phyloP scores from a whole-genome alignment of 78 protist genomes.

The Dictyostelium brefeldianum region DNA sequence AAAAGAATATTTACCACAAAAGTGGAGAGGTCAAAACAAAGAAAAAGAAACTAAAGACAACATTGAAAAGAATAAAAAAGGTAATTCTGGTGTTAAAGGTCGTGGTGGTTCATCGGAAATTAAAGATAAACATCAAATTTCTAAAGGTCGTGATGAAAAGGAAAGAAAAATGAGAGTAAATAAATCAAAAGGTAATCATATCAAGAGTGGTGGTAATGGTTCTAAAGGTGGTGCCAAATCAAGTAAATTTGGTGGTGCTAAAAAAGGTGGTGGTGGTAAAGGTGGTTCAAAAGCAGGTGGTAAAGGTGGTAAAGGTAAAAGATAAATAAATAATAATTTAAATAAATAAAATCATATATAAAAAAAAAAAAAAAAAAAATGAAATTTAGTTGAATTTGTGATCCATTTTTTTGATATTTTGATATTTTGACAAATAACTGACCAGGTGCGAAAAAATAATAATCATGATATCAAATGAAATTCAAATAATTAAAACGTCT shows the following conservation, averaged over 20 bases:
- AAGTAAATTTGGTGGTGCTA: background rate
- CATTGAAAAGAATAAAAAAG: background rate
- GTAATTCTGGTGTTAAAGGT: conserved; percentile 10
- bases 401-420: no score
- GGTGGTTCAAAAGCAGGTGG: background rate
- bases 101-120: background rate
- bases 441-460: no score
- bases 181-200: conserved; percentile 35
- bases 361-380: background rate
- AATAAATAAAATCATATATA: background rate
- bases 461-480: no score
- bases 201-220: background rate
- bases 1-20: conserved; percentile 40
- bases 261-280: background rate
- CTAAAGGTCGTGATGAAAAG: conserved; percentile 25
- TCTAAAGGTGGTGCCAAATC: background rate
- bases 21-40: conserved; percentile 70
- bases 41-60: conserved; percentile 26
- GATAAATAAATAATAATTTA: background rate
- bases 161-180: conserved; percentile 71
- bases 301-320: background rate
- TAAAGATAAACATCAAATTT: conserved; percentile 27
- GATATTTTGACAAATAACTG: no score
- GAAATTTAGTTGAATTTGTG: no score
- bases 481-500: no score